Conservation (phyloP, 2,329 filamentous ascomycete genomes). For the Mycosphaerella sp. region DNA sequence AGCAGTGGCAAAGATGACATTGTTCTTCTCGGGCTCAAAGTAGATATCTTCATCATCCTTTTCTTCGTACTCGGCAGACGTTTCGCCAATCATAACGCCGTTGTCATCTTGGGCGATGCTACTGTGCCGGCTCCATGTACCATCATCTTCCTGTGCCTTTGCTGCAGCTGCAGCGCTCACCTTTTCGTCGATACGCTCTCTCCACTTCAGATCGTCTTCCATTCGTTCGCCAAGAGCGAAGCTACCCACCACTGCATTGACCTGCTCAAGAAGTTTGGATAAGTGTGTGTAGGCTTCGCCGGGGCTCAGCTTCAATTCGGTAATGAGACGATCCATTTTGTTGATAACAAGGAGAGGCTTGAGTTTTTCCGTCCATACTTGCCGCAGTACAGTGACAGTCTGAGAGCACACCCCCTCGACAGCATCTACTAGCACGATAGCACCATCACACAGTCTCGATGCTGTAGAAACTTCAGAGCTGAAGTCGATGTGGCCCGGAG, state of each 20-base stretch:
- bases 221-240: constrained; percentile 98
- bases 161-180: constrained; percentile 58
- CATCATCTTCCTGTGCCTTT: constrained; percentile 23
- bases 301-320: constrained; percentile 90
- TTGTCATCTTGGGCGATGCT: constrained; percentile 50
- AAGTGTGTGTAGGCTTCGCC: constrained; percentile 83
- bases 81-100: constrained; percentile 41
- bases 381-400: constrained; percentile 90
- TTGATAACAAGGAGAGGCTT: constrained; percentile 95
- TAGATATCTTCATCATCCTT: constrained; percentile 95
- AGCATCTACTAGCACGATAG: constrained; percentile 88
- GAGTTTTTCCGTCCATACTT: constrained; percentile 92
- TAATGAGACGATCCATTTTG: constrained; percentile 93
- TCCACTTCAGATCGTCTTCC: constrained; percentile 96
- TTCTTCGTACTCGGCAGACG: constrained; percentile 67
- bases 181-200: constrained; percentile 83
- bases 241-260: constrained; percentile 93
- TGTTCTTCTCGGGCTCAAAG: constrained; percentile 96
- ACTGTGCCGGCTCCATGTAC: constrained; percentile 39
- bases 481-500: constrained; percentile 96
- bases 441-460: constrained; percentile 87
- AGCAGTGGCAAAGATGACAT: constrained; percentile 97
- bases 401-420: constrained; percentile 98
- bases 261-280: constrained; percentile 83
- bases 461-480: constrained; percentile 97